A percentile compares a stretch with the other conserved stretches of the same genome.
These are phyloP conservation scores for Colletotrichum gigasporum DNA, from an alignment of 2,329 filamentous ascomycete species.

Conservation along the genomic window DNA sequence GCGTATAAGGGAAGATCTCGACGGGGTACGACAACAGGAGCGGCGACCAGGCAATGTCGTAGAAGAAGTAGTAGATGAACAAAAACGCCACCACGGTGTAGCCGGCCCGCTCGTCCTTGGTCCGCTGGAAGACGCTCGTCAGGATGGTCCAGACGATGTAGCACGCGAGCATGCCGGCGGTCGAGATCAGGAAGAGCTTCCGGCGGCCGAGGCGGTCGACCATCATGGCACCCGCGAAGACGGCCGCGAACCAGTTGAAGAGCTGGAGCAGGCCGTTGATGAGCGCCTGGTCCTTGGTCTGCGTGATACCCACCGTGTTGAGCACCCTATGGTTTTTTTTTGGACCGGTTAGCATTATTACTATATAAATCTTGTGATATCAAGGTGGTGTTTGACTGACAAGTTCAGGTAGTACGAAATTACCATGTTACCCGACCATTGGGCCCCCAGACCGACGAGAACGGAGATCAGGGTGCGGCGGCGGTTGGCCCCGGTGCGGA, in stretches of 20 bases:
- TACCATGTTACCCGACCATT: slow-evolving; percentile 42
- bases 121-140: slow-evolving; percentile 7
- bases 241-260: slow-evolving; percentile 24
- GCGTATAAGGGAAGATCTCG: slow-evolving; percentile 33
- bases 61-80: slow-evolving; percentile 33
- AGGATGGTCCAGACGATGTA: slow-evolving; percentile 39
- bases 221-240: slow-evolving; percentile 46
- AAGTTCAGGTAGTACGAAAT: slow-evolving; percentile 48
- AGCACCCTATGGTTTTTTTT: slow-evolving; percentile 45
- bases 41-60: slow-evolving; percentile 32
- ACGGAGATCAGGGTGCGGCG: slow-evolving; percentile 37
- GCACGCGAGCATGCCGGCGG: slow-evolving; percentile 36
- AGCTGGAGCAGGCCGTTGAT: slow-evolving; percentile 46
- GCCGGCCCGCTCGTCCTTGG: slow-evolving; percentile 20
- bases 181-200: slow-evolving; percentile 55
- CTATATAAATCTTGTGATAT: too few species aligned
- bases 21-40: slow-evolving; percentile 30
- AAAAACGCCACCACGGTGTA: slow-evolving; percentile 33
- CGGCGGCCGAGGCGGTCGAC: slow-evolving; percentile 50
- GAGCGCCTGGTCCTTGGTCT: slow-evolving; percentile 45
- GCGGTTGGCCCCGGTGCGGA: slow-evolving; percentile 40
- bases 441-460: slow-evolving; percentile 37
- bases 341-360: too few species aligned
- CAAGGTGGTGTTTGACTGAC: too few species aligned
- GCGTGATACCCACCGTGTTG: slow-evolving; percentile 40